Conservation (phyloP, 441 rosid species). For the Croton laevigatus region DNA sequence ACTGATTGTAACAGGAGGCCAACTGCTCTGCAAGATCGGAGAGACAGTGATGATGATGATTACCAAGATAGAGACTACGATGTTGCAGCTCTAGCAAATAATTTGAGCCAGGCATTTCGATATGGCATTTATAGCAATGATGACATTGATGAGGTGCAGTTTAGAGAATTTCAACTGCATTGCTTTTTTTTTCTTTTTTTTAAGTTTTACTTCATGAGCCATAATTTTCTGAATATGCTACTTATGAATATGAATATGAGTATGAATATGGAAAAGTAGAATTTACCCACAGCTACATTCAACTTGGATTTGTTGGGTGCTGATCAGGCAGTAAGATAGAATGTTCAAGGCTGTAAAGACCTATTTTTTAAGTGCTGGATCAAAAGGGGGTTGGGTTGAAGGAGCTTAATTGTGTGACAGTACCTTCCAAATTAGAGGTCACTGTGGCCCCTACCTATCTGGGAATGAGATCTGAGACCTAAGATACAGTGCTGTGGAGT, state of each 20-base stretch:
- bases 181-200: background rate
- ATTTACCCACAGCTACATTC: constrained; percentile 27
- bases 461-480: no score
- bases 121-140: constrained; percentile 83
- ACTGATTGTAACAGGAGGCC: constrained; percentile 66
- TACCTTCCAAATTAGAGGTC: background rate
- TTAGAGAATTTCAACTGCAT: constrained; percentile 16
- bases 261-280: background rate
- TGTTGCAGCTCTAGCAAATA: constrained; percentile 94
- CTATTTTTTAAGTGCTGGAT: constrained; percentile 87
- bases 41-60: constrained; percentile 97
- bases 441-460: background rate
- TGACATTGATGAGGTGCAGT: constrained; percentile 73
- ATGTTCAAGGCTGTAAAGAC: constrained; percentile 88
- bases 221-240: background rate
- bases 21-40: constrained; percentile 77
- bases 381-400: constrained; percentile 54
- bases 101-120: constrained; percentile 86
- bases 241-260: background rate
- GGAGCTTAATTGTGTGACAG: constrained; percentile 20
- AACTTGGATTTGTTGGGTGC: constrained; percentile 86
- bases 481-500: no score
- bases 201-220: background rate
- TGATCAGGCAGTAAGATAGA: constrained; percentile 86
- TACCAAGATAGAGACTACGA: constrained; percentile 95